phyloP scores from a whole-genome alignment of 345 rosid genomes.

The Sonneratia alba region DNA sequence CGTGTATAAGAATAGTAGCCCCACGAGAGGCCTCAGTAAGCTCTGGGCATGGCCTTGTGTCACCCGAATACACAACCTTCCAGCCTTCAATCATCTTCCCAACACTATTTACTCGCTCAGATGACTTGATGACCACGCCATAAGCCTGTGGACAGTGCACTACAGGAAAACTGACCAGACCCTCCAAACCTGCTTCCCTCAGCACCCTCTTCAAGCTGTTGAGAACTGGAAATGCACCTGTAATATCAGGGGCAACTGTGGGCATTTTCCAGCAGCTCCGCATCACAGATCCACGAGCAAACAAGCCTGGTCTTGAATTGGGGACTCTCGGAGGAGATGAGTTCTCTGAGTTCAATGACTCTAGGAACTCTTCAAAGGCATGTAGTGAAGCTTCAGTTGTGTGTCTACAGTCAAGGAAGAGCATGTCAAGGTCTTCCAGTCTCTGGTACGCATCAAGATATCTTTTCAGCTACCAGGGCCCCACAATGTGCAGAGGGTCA shows the following conservation, averaged over 20 bases:
- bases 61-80: conserved; percentile 93
- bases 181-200: conserved; percentile 51
- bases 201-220: conserved; percentile 51
- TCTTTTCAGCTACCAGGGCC: conserved; percentile 64
- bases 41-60: conserved; percentile 86
- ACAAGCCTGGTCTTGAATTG: conserved; percentile 31
- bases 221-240: conserved; percentile 28
- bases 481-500: conserved; percentile 71
- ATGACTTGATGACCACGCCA: conserved; percentile 63
- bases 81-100: conserved; percentile 80
- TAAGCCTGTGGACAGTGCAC: conserved; percentile 91
- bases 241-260: conserved; percentile 35
- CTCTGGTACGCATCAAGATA: conserved; percentile 80
- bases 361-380: conserved; percentile 25
- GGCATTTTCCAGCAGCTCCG: conserved; percentile 62
- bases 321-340: conserved; percentile 19
- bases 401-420: conserved; percentile 75
- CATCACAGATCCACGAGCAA: conserved; percentile 57
- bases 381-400: conserved; percentile 54
- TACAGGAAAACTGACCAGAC: conserved; percentile 76
- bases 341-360: neutral
- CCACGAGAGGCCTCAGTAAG: conserved; percentile 56
- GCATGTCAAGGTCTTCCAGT: conserved; percentile 88
- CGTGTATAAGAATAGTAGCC: conserved; percentile 85
- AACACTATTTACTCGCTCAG: conserved; percentile 47